A percentile compares a stretch with the other conserved stretches of the same genome.
Conservation (phyloP, 1,139 yeast species). For the Scheffersomyces cryptocercus region DNA sequence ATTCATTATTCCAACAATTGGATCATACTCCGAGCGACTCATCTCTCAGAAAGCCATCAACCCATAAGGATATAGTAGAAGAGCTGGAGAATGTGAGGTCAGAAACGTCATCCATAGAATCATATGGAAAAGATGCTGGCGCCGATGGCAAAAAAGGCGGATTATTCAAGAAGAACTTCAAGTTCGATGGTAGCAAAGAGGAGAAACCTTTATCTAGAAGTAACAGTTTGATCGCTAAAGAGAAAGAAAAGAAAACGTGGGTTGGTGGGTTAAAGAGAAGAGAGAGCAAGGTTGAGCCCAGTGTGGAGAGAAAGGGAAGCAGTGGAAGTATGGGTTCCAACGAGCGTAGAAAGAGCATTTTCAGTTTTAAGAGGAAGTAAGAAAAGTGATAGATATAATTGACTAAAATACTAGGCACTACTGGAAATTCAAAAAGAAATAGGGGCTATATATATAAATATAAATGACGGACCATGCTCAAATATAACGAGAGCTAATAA, state of each 20-base stretch:
- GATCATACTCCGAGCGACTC: constrained; percentile 9
- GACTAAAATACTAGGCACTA: too few relatives aligned
- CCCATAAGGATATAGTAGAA: constrained; percentile 8
- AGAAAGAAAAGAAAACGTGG: constrained; percentile 44
- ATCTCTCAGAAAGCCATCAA: constrained; percentile 10
- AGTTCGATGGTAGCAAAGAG: constrained; percentile 20
- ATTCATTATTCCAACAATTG: constrained; percentile 9
- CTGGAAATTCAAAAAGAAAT: too few relatives aligned
- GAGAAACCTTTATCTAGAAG: constrained; percentile 11
- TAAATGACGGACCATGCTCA: too few relatives aligned
- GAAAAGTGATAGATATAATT: background rate
- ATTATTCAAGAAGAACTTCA: constrained; percentile 34
- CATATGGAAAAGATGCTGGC: constrained; percentile 5
- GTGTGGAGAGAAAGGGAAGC: constrained; percentile 7
- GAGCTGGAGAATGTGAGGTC: constrained; percentile 10
- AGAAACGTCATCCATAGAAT: constrained; percentile 8
- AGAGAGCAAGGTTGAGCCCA: constrained; percentile 23
- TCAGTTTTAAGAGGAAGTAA: constrained; percentile 39
- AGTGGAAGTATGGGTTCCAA: constrained; percentile 14
- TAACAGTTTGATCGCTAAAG: constrained; percentile 5
- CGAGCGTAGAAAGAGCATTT: constrained; percentile 33
- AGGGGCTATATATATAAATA: too few relatives aligned
- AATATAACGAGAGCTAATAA: too few relatives aligned
- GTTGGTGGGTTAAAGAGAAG: constrained; percentile 42
- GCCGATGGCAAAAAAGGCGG: constrained; percentile 12